Percentiles rank a stretch among this genome's conserved stretches.
These are phyloP conservation scores for Pyrenopolyporus hunteri DNA, from an alignment of 495 filamentous ascomycete species.

Conservation along the genomic window DNA sequence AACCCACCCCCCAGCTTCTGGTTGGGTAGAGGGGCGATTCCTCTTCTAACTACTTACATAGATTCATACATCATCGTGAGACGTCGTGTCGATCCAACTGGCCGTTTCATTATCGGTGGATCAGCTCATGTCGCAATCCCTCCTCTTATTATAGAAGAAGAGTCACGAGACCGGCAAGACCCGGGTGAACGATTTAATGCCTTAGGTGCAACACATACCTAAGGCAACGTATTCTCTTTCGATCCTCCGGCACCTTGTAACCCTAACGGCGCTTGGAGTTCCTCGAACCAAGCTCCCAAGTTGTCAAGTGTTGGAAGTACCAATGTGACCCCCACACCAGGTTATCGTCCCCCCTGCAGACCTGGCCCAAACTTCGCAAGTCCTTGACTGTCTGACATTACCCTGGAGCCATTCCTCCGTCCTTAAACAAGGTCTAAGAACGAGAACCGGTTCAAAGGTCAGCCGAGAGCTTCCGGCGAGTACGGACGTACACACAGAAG, in stretches of 20 bases:
- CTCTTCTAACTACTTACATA: conserved; percentile 25
- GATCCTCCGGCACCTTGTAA: conserved; percentile 17
- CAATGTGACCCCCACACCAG: conserved; percentile 35
- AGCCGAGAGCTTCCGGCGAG: conserved; percentile 17
- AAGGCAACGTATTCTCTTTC: conserved; percentile 1
- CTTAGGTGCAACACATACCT: no score
- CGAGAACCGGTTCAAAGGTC: conserved; percentile 23
- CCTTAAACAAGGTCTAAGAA: conserved; percentile 14
- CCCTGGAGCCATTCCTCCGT: conserved; percentile 33
- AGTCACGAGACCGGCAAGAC: conserved; percentile 30
- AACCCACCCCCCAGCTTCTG: conserved; percentile 7
- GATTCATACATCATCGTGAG: conserved; percentile 31
- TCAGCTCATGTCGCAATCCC: conserved; percentile 34
- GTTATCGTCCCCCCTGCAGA: conserved; percentile 21
- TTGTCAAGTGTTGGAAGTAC: conserved; percentile 12
- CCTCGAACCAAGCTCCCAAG: conserved; percentile 13
- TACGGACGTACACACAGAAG: conserved; percentile 9
- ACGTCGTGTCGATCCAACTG: conserved; percentile 30
- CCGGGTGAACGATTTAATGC: conserved; percentile 21
- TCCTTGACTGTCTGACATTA: conserved; percentile 33
- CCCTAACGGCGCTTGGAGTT: conserved; percentile 21
- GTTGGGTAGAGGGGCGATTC: conserved; percentile 22
- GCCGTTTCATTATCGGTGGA: conserved; percentile 39
- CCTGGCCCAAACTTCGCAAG: conserved; percentile 23
- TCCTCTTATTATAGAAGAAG: conserved; percentile 27